Evolutionary conservation across 1,284 basidiomycete species (phyloP).

Genomic region (Polyporus tsugae): DNA sequence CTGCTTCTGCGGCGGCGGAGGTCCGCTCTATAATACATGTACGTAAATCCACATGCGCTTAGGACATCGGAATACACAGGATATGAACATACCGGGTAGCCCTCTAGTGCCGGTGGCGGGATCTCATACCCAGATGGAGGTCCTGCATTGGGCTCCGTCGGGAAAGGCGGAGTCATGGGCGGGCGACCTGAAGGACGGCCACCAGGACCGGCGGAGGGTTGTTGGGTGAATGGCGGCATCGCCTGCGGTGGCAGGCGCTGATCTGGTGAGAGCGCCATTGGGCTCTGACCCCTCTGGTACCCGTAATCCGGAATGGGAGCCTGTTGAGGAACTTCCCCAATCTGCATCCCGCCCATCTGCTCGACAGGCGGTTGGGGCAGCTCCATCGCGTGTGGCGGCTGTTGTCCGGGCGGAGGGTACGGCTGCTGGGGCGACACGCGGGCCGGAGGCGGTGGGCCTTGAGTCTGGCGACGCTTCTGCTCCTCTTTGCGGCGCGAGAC

Average conservation of each 20-base stretch:
- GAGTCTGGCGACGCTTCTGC: conserved; percentile 42
- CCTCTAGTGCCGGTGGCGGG: conserved; percentile 33
- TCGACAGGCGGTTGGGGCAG: conserved; percentile 38
- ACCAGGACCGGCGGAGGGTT: conserved; percentile 27
- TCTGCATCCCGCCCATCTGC: conserved; percentile 60
- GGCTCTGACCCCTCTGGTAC: conserved; percentile 34
- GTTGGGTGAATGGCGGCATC: conserved; percentile 35
- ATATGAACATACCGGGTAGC: conserved; percentile 38
- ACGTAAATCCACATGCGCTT: background rate
- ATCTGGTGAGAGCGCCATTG: conserved; percentile 21
- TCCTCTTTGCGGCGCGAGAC: conserved; percentile 59
- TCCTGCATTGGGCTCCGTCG: conserved; percentile 38
- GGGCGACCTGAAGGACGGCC: conserved; percentile 30
- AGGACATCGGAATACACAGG: conserved; percentile 8
- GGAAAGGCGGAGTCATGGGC: conserved; percentile 38
- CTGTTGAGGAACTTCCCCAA: conserved; percentile 46
- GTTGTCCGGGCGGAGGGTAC: conserved; percentile 28
- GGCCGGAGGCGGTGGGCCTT: conserved; percentile 10
- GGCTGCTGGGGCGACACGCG: conserved; percentile 34
- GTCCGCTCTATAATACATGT: conserved; percentile 15
- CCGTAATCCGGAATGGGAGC: conserved; percentile 36
- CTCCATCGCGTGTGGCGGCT: conserved; percentile 20
- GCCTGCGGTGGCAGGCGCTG: conserved; percentile 30
- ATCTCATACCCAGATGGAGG: conserved; percentile 34
- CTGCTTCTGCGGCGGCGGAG: conserved; percentile 47